Evolutionary conservation across 768 basidiomycete genomes (phyloP), one percentile per base, ranked within the genome.

Genomic region (Sporobolomyces phaffii): DNA sequence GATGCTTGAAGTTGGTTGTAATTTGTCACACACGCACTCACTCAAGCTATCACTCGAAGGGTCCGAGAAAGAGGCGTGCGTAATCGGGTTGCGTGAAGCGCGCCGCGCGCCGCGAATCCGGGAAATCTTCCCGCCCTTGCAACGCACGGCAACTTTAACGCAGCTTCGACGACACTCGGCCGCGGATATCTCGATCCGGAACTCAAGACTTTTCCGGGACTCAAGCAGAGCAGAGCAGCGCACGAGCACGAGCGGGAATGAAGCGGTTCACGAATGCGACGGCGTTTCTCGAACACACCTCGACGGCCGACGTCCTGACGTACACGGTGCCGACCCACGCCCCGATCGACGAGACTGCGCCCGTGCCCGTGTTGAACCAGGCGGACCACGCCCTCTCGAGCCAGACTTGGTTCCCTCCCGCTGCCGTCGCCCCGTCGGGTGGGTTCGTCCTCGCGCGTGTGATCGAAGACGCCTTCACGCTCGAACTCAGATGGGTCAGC

Each of bases 371-470:
- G 29, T 60, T 72, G 53, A 78, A 82, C 11, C 84, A 84, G 49
- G 77, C 81, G 15, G 88, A 90, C 77, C 90, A 92, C 80, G 89
- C 90, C 50, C 82, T 83, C 17, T 83, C 82, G 75, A 82, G 87
- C 36, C 81, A 82, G 24, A 70, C 85, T 58, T 80, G 87, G 62
- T 81, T 85, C 69, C 81, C 85, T 7, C 79, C 81, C 26, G 22
- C 36, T 54, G 14, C 40, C 5, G 5, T 18, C 43, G 45, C 56
- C 3, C 2, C 56, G 9, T 82, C 86, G 2, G 49, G 20, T 1
- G 65, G 65, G 1, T 72, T 70, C 53, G 81, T 91, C 59, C 82
- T 91, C 57, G 77, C 86, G 51, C 86, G 91, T 65, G 82, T 90
- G 50, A 80, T 91, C 60, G 86, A 91, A 68, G 84, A 83, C 49